phyloP scores from a whole-genome alignment of 306 rosid species.

The Pterocarpus macrocarpus region DNA sequence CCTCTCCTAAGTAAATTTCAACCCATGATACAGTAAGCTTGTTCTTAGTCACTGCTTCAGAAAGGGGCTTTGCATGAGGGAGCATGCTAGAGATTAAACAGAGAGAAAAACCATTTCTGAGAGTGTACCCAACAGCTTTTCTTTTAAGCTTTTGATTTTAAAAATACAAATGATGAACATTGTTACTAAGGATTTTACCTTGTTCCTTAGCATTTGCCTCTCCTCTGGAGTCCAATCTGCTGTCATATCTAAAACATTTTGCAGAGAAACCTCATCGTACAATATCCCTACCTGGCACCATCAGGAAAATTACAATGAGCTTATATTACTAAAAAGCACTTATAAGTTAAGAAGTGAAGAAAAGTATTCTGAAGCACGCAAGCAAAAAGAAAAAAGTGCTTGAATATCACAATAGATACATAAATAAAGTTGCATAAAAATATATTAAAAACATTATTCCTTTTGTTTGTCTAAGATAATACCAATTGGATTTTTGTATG shows the following conservation, averaged over 20 bases:
- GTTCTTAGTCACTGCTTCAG: constrained; percentile 27
- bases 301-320: constrained; percentile 48
- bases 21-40: constrained; percentile 9
- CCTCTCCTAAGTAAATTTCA: constrained; percentile 12
- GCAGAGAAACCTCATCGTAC: constrained; percentile 87
- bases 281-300: constrained; percentile 86
- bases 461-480: constrained; percentile 19
- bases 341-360: constrained; percentile 10
- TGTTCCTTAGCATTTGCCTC: constrained; percentile 89
- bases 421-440: constrained; percentile 11
- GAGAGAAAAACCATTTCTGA: constrained; percentile 13
- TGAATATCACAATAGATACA: constrained; percentile 14
- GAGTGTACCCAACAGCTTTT: constrained; percentile 6
- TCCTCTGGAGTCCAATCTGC: constrained; percentile 94
- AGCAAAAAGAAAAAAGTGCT: constrained; percentile 29
- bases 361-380: constrained; percentile 4
- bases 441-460: constrained; percentile 22
- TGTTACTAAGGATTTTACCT: constrained; percentile 64
- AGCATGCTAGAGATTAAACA: neutral
- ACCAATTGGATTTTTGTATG: constrained; percentile 3
- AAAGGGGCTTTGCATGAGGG: constrained; percentile 2
- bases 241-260: constrained; percentile 79
- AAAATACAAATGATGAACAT: constrained; percentile 27
- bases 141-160: constrained; percentile 20
- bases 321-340: constrained; percentile 34